Evolutionary conservation across 352 stramenopile genomes (phyloP).

Genomic region (Phytopythium chamaehyphon): DNA sequence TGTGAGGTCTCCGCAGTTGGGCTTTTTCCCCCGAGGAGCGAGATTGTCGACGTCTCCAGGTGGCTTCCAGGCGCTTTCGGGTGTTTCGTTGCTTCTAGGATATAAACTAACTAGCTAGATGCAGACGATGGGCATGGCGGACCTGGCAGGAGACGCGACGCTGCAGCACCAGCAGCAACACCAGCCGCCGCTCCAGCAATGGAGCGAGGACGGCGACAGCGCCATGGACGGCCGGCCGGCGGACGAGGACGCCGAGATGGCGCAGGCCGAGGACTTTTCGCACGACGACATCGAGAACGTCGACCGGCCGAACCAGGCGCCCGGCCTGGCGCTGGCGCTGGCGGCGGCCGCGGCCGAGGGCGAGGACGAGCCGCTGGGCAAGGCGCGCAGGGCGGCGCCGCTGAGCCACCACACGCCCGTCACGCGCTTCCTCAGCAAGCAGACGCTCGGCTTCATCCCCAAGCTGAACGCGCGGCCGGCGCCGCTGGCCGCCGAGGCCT

Average conservation of each 20-base stretch:
- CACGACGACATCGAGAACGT: constrained; percentile 7
- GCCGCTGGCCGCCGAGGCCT: constrained; percentile 4
- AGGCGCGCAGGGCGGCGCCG: constrained; percentile 8
- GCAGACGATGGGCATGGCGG: constrained; percentile 5
- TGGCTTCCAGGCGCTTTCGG: too few relatives aligned
- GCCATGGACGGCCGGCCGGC: neutral
- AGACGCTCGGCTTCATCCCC: constrained; percentile 54
- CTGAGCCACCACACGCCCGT: constrained; percentile 50
- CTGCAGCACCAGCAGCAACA: neutral
- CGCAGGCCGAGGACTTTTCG: neutral
- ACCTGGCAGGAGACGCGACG: neutral
- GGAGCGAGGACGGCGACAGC: neutral
- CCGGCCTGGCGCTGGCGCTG: neutral
- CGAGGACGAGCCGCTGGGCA: neutral
- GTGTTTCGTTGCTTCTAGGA: too few relatives aligned
- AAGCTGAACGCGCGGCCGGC: constrained; percentile 23
- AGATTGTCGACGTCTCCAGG: neutral
- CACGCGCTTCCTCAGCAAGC: constrained; percentile 60
- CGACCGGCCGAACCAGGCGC: constrained; percentile 1
- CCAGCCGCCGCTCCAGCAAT: neutral
- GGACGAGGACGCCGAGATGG: neutral
- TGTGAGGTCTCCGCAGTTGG: constrained; percentile 3
- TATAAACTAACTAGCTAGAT: too few relatives aligned
- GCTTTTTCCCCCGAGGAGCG: neutral
- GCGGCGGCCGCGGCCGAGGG: neutral